A percentile compares a stretch with the other conserved stretches of the same genome.
Evolutionary conservation across 1,284 basidiomycete genomes (phyloP).

Genomic region (Ceraceosorus bombacis): DNA sequence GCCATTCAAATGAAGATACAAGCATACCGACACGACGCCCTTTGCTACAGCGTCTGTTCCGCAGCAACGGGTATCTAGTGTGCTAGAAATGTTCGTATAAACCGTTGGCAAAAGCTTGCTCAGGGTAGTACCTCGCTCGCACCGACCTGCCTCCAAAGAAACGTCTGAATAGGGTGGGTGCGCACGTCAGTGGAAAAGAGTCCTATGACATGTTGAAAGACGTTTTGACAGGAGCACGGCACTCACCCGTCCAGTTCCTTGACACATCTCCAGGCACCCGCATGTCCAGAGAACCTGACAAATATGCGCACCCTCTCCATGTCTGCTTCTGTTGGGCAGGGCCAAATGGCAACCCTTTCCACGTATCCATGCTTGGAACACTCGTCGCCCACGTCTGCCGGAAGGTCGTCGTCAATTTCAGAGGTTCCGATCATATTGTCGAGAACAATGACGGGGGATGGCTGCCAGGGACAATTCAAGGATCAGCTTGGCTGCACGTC

Average conservation of each 20-base stretch:
- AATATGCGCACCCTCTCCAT: constrained; percentile 24
- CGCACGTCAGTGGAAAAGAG: neutral
- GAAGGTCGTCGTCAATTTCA: constrained; percentile 15
- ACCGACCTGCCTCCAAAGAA: constrained; percentile 13
- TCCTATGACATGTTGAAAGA: constrained; percentile 2
- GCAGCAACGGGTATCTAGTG: no score
- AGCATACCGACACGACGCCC: no score
- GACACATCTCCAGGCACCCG: constrained; percentile 31
- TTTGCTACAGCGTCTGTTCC: no score
- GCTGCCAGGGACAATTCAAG: neutral
- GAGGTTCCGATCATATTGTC: constrained; percentile 14
- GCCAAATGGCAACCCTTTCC: constrained; percentile 18
- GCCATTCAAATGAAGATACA: no score
- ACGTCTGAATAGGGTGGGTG: neutral
- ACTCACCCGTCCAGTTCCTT: constrained; percentile 21
- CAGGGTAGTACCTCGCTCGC: constrained; percentile 8
- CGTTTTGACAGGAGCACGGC: neutral
- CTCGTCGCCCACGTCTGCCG: constrained; percentile 21
- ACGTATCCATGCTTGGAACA: constrained; percentile 35
- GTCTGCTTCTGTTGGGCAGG: neutral
- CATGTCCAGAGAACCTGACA: constrained; percentile 33
- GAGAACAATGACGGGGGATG: constrained; percentile 20
- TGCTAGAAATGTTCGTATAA: neutral
- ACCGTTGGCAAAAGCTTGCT: constrained; percentile 4
- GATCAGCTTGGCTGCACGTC: neutral